Evolutionary conservation across 1,284 basidiomycete genomes (phyloP).

Genomic region (Filobasidium uniguttulatum): DNA sequence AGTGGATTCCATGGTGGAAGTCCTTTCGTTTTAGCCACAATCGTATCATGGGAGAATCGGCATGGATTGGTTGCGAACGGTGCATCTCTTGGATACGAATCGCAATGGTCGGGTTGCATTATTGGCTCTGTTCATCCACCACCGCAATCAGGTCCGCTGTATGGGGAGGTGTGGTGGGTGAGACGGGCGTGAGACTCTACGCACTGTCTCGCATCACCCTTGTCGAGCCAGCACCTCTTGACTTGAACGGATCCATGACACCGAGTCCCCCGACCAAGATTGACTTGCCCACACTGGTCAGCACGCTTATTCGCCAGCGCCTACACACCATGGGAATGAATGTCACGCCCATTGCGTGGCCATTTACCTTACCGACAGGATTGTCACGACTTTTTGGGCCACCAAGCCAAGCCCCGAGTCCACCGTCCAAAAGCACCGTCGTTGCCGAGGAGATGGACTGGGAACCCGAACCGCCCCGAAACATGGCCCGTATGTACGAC

Average conservation of each 20-base stretch:
- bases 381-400: too few species aligned
- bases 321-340: neutral
- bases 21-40: neutral
- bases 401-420: too few species aligned
- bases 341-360: neutral
- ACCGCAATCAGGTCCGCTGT: neutral
- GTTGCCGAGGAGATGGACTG: slow-evolving; percentile 1
- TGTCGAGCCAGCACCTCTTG: neutral
- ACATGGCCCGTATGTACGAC: neutral
- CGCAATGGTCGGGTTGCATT: too few species aligned
- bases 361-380: neutral
- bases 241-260: too few species aligned
- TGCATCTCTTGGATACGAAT: neutral
- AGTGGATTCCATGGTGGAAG: neutral
- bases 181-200: neutral
- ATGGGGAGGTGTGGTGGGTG: neutral
- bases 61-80: neutral
- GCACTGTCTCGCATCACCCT: neutral
- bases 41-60: neutral
- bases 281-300: too few species aligned
- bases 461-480: neutral
- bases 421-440: neutral
- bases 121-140: neutral
- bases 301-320: too few species aligned
- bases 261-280: too few species aligned